Conservation (phyloP, 2,329 filamentous ascomycete species). For the Trichocomaceae sp. region DNA sequence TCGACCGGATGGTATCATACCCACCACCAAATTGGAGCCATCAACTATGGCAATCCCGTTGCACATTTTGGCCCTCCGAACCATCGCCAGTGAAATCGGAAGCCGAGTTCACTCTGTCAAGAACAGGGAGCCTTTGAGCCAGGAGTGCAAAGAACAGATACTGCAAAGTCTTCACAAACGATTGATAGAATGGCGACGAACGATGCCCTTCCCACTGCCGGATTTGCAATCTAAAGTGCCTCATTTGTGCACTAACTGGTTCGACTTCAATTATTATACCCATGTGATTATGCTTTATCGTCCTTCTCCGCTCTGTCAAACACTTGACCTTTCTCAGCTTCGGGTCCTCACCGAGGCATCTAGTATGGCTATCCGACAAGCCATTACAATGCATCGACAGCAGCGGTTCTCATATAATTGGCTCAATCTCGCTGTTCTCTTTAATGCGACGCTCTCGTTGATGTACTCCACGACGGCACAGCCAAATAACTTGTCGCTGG, state of each 20-base stretch:
- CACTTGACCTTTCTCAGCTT: constrained; percentile 30
- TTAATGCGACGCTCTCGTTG: constrained; percentile 39
- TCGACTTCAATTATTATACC: constrained; percentile 45
- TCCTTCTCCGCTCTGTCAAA: constrained; percentile 39
- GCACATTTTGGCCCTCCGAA: constrained; percentile 38
- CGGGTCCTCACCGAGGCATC: constrained; percentile 36
- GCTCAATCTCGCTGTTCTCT: constrained; percentile 38
- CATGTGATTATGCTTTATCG: constrained; percentile 42
- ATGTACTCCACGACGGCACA: constrained; percentile 41
- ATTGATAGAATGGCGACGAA: constrained; percentile 41
- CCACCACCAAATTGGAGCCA: constrained; percentile 17
- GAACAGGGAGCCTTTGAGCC: constrained; percentile 14
- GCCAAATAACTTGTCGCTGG: constrained; percentile 22
- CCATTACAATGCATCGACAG: constrained; percentile 34
- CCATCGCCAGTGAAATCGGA: constrained; percentile 38
- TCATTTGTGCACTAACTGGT: constrained; percentile 42
- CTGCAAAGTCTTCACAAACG: constrained; percentile 34
- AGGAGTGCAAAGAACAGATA: constrained; percentile 27
- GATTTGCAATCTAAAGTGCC: constrained; percentile 35
- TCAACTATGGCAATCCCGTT: constrained; percentile 38
- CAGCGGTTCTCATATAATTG: constrained; percentile 39
- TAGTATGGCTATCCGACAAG: constrained; percentile 40
- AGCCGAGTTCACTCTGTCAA: constrained; percentile 33
- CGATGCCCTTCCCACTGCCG: constrained; percentile 41
- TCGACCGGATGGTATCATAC: constrained; percentile 18